A percentile compares a stretch with the other conserved stretches of the same genome.
These are phyloP conservation scores for Epichloe gansuensis DNA, from an alignment of 2,329 filamentous ascomycete species.

Conservation along the genomic window DNA sequence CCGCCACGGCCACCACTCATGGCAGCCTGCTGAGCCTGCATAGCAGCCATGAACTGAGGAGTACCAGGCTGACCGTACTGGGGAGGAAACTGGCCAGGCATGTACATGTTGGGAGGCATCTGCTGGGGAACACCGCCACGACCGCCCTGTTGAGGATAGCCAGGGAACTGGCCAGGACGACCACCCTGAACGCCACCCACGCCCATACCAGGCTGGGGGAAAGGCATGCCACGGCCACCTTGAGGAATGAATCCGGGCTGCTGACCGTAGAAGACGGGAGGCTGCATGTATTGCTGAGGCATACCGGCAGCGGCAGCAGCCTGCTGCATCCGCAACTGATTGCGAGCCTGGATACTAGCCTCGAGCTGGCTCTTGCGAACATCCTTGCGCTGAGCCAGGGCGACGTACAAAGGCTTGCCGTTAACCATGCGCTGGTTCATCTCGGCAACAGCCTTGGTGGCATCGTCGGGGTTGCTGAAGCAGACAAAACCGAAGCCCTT, in stretches of 20 bases:
- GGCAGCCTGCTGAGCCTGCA: conserved; percentile 56
- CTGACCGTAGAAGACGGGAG: conserved; percentile 84
- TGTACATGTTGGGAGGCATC: conserved; percentile 76
- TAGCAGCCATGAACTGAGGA: conserved; percentile 69
- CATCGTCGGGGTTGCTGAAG: conserved; percentile 98
- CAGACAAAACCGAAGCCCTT: conserved; percentile 99
- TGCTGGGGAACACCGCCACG: conserved; percentile 80
- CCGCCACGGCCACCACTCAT: conserved; percentile 49
- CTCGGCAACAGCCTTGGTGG: conserved; percentile 96
- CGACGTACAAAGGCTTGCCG: conserved; percentile 93
- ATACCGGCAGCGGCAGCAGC: conserved; percentile 82
- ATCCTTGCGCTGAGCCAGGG: conserved; percentile 97
- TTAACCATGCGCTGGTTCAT: conserved; percentile 99
- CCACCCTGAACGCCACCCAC: conserved; percentile 64
- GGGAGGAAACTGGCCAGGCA: conserved; percentile 69
- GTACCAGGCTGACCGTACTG: conserved; percentile 69
- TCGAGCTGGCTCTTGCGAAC: conserved; percentile 98
- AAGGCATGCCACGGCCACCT: conserved; percentile 52
- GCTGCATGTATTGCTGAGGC: conserved; percentile 77
- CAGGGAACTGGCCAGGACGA: conserved; percentile 76
- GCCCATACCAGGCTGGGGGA: conserved; percentile 50
- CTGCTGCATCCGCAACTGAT: conserved; percentile 97
- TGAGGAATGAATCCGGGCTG: conserved; percentile 57
- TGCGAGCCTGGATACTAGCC: conserved; percentile 97
- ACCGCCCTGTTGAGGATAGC: conserved; percentile 75